Conservation (phyloP, 1,139 yeast species). For the Saccharomyces uvarum region DNA sequence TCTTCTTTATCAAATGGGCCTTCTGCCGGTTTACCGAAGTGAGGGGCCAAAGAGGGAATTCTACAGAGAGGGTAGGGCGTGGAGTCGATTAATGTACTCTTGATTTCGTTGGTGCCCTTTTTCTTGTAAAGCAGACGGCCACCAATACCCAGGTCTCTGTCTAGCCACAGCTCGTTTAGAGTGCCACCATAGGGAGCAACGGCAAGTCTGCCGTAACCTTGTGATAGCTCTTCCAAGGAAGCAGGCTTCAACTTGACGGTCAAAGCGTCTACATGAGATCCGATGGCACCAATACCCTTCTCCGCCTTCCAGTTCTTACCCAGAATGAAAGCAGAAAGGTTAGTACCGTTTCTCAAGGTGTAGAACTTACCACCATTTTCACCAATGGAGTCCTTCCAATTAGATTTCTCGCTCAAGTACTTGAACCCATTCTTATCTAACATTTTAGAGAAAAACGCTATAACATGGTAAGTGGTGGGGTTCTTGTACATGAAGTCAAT, state of each 20-base stretch:
- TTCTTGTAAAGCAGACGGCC: slow-evolving; percentile 48
- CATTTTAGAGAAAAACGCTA: slow-evolving; percentile 38
- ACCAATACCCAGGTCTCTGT: slow-evolving; percentile 61
- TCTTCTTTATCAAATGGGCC: slow-evolving; percentile 55
- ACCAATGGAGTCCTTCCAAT: slow-evolving; percentile 36
- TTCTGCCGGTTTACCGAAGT: slow-evolving; percentile 46
- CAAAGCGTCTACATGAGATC: slow-evolving; percentile 54
- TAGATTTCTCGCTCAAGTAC: slow-evolving; percentile 44
- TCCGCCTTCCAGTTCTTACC: slow-evolving; percentile 52
- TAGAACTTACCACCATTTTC: slow-evolving; percentile 40
- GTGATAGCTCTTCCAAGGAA: slow-evolving; percentile 41
- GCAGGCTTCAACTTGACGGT: slow-evolving; percentile 53
- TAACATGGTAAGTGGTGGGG: slow-evolving; percentile 60
- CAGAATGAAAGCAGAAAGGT: slow-evolving; percentile 49
- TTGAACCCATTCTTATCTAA: slow-evolving; percentile 46
- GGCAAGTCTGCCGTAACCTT: slow-evolving; percentile 56
- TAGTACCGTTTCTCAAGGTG: slow-evolving; percentile 50
- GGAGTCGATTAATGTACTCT: slow-evolving; percentile 45
- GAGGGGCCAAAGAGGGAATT: slow-evolving; percentile 60
- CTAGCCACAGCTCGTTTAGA: slow-evolving; percentile 50
- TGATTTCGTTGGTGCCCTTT: slow-evolving; percentile 32
- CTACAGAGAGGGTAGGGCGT: slow-evolving; percentile 58
- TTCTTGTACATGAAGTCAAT: slow-evolving; percentile 50
- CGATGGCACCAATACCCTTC: slow-evolving; percentile 53
- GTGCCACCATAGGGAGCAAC: slow-evolving; percentile 65